phyloP scores from a whole-genome alignment of 495 filamentous ascomycete genomes.

The Parathielavia hyrcaniae region DNA sequence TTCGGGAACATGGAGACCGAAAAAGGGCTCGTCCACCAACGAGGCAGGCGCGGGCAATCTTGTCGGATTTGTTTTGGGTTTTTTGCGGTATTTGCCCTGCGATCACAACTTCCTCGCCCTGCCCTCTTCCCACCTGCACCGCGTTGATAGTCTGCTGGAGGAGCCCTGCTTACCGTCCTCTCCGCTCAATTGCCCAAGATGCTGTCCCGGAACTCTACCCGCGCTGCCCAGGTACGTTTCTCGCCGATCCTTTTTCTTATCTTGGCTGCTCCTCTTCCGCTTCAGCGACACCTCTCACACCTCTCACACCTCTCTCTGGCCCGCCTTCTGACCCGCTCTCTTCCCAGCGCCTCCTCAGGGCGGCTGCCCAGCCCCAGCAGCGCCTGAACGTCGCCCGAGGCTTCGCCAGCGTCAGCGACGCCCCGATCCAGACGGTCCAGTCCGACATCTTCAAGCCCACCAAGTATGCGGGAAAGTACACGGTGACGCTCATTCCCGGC shows the following conservation, averaged over 20 bases:
- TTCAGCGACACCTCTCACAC: conserved; percentile 5
- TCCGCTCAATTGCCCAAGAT: conserved; percentile 40
- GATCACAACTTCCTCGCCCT: conserved; percentile 11
- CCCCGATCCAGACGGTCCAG: conserved; percentile 79
- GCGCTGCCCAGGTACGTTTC: conserved; percentile 43
- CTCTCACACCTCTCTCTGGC: background rate
- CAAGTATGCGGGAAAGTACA: conserved; percentile 99
- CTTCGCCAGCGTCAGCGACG: conserved; percentile 71
- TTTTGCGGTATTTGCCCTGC: conserved; percentile 33
- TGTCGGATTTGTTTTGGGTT: conserved; percentile 19
- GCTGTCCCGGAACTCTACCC: conserved; percentile 55
- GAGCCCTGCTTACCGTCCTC: background rate
- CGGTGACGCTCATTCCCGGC: conserved; percentile 94
- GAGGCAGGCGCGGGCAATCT: conserved; percentile 17
- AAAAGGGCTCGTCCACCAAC: conserved; percentile 29
- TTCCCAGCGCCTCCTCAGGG: conserved; percentile 51
- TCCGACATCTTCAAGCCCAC: conserved; percentile 95
- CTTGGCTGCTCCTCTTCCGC: conserved; percentile 6
- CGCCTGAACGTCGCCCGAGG: conserved; percentile 41
- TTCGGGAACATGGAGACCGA: conserved; percentile 25
- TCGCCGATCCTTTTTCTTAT: background rate
- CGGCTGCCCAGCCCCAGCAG: conserved; percentile 44
- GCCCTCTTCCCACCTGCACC: conserved; percentile 11
- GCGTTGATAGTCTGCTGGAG: conserved; percentile 10
- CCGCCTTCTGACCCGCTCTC: conserved; percentile 28